Base-by-base conservation (phyloP, 1,139 yeast species). In the Scheffersomyces illinoinensis region DNA sequence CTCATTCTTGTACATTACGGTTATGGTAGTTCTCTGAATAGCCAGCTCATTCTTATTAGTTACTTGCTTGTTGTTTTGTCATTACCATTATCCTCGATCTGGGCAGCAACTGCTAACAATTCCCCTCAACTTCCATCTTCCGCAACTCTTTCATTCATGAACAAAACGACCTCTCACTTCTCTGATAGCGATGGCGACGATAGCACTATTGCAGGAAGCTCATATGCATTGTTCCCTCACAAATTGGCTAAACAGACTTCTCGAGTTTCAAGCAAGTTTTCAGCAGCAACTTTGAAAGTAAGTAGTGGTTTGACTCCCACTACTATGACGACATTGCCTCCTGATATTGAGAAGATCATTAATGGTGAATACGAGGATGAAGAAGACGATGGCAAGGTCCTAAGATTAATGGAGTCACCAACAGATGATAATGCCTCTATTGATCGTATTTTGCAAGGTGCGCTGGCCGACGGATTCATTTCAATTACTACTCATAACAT, bases 71-170 rank as follows among this genome's bases (percentile, higher is more conserved):
- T 76, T 17, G 89, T 89, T 0, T 69, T 91, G 47, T 89, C 93
- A 8, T 77, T 93, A 57, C 98, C 98, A 0, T 75, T 93, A 55
- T 87, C 97, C 0, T 87, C 97, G 0, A 83, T 92, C 82, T 93
- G 98, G 98, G 97, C 97, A 0, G 74, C 84, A 4, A 73, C 87
- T n/a, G 81, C 86, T 2, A 85, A 85, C 64, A 82, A 81, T 57
- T 62, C 76, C 1, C 69, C 82, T 6, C 58, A 60, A 6, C 66
- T 66, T 5, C 64, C 66, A 14, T 74, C 82, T 14, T 71, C 70
- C 5, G 51, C 51, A 5, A 50, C 18, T 65, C 76, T 5, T 52
- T 64, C 69, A 5, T 68, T 71, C 18, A 58, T 68, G 10, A 65
- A 65, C 19, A 62, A 70, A 23, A 57, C 64, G 47, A 21, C 20